Evolutionary conservation across 2,329 filamentous ascomycete species (phyloP), one percentile per base, ranked within the genome.

Genomic region (Phyllosticta capitalensis): DNA sequence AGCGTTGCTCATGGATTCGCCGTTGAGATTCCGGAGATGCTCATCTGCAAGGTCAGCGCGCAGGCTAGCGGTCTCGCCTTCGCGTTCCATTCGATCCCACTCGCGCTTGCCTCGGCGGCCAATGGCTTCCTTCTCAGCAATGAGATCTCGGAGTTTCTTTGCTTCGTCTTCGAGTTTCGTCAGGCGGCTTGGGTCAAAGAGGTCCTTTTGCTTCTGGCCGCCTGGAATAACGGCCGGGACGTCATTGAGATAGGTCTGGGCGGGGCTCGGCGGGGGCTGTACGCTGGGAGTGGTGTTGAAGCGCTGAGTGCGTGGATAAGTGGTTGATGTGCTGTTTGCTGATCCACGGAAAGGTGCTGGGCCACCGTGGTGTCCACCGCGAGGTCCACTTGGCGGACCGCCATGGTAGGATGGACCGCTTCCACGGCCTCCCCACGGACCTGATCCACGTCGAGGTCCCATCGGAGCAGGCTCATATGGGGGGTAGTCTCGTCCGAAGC

Each of bases 131-230:
- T 76, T 78, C 62, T 75, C 75, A 49, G 77, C 76, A 58, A 80
- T 78, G 62, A 70, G 61, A 61, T 74, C 70, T 22, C 77, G 66
- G 61, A 80, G 61, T 64, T 70, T 75, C 61, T 75, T 71, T 1
- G 76, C 72, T 54, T 80, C 77, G 9, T 79, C 75, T 61, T 79
- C 76, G 12, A 80, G 64, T 65, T 75, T 77, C 54, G 70, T 63
- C 9, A 79, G 67, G 61, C 74, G 75, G 52, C 71, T 72, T 61
- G 68, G 71, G 60, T 79, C 76, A 59, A 74, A 69, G 6, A 75
- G 55, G 20, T 77, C 73, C 61, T 72, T 75, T 58, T 72, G 69
- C 24, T 55, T 52, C 56, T 68, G 63, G 1, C 78, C 78, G 19
- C 77, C 77, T 2, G 75, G 73, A 17, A 78, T 66, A 26, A 76